Evolutionary conservation across 306 rosid genomes (phyloP).

Genomic region (Phaseolus lunatus): DNA sequence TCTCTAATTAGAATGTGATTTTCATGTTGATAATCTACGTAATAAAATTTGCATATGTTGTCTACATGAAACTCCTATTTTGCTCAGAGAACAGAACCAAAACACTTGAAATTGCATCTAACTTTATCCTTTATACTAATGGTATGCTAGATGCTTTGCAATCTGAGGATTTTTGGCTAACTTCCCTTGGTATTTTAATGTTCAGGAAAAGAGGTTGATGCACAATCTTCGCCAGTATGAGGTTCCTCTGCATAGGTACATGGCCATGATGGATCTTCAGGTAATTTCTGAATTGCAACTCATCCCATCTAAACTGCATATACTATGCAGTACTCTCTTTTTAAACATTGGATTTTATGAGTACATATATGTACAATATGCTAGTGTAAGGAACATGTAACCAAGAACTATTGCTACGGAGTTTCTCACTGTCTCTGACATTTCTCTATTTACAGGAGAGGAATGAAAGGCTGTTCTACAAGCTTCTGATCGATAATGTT

Average conservation of each 20-base stretch:
- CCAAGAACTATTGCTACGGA: neutral
- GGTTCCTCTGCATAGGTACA: conserved; percentile 89
- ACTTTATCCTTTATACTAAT: neutral
- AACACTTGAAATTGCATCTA: neutral
- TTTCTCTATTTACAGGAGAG: conserved; percentile 71
- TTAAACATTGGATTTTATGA: neutral
- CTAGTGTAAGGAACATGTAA: conserved; percentile 13
- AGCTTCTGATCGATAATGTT: conserved; percentile 83
- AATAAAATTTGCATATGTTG: neutral
- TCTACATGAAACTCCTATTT: neutral
- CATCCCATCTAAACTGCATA: neutral
- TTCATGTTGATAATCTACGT: neutral
- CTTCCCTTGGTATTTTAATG: conserved; percentile 28
- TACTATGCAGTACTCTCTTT: neutral
- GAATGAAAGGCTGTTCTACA: conserved; percentile 92
- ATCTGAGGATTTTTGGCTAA: conserved; percentile 15
- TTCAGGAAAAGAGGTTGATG: conserved; percentile 86
- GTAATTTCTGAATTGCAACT: conserved; percentile 44
- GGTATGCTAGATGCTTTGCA: neutral
- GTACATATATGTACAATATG: neutral
- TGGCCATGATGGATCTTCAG: conserved; percentile 99
- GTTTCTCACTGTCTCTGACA: conserved; percentile 36
- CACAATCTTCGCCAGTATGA: conserved; percentile 87
- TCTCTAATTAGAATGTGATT: neutral
- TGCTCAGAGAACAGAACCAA: neutral